Base-by-base conservation (phyloP, 768 basidiomycete genomes). In the Cystofilobasidium bisporidii region DNA sequence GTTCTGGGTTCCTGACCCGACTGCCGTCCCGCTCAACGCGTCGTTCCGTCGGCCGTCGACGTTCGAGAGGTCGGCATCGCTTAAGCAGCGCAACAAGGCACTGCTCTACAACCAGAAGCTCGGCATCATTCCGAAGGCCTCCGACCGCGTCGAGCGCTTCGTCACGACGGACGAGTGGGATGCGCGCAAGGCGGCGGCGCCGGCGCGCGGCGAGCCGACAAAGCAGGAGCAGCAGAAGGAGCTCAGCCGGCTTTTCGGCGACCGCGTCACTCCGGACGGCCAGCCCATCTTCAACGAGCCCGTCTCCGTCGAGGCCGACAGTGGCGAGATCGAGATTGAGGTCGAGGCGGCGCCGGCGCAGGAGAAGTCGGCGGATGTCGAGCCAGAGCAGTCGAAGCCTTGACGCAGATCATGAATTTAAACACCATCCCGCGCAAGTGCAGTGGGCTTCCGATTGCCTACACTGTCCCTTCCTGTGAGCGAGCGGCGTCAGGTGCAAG, bases 11-110 rank as follows among this genome's bases (percentile, higher is more conserved):
- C 15, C 30, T 11, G 53, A 56, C 53, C 53, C 28, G 6, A 2
- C 3, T 3, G 26, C 28, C 28, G n/a, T 22, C 9, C 26, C 26
- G 53, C 26, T 56, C 14, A 56, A 56, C 53, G 53, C 53, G 14
- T 32, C 30, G 14, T 56, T 56, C 53, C 14, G n/a, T 4, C 53
- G 53, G 2, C 53, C 53, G 30, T 30, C 53, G 53, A 10, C 53
- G 28, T 3, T 32, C 53, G 28, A 28, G 53, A 28, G 32, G 28
- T 28, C 53, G 3, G 18, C n/a, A 1, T 28, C 53, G 53, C 53
- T 56, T 30, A 56, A 56, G 30, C 18, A 14, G 28, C 53, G 53
- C 53, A 56, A 56, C 53, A 56, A 56, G 53, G 53, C 53, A 30
- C 26, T 56, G 28, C 53, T 56, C 2, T 56, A 10, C 53, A 56